Evolutionary conservation across 2,329 filamentous ascomycete genomes (phyloP).

Genomic region (Kalmusia sp.): DNA sequence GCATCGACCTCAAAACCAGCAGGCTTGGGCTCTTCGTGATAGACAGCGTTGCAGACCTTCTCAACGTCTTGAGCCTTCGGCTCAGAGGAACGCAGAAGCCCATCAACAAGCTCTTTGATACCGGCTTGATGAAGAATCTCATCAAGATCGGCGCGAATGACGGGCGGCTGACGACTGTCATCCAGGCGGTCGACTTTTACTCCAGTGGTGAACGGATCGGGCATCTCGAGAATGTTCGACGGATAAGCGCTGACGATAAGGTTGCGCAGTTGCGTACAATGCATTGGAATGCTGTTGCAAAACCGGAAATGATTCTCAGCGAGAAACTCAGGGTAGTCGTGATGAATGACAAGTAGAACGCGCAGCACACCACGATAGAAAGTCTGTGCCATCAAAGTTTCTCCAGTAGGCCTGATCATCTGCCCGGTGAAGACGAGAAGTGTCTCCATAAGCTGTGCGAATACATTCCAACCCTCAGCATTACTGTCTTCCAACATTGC

Average conservation of each 20-base stretch:
- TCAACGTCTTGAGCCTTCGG: conserved; percentile 76
- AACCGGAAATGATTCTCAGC: conserved; percentile 85
- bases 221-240: conserved; percentile 72
- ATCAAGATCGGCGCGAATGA: conserved; percentile 68
- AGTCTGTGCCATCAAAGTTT: conserved; percentile 75
- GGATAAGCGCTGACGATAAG: conserved; percentile 84
- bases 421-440: conserved; percentile 78
- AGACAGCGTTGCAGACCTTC: conserved; percentile 77
- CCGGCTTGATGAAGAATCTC: conserved; percentile 57
- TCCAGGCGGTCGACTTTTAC: conserved; percentile 79
- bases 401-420: conserved; percentile 75
- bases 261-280: conserved; percentile 88
- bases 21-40: conserved; percentile 63
- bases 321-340: conserved; percentile 94
- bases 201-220: conserved; percentile 74
- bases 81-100: conserved; percentile 58
- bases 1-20: conserved; percentile 72
- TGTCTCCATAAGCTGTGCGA: conserved; percentile 75
- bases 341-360: conserved; percentile 83
- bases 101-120: conserved; percentile 62
- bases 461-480: conserved; percentile 74
- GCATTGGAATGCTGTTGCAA: conserved; percentile 79
- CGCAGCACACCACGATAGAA: conserved; percentile 86
- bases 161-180: conserved; percentile 73
- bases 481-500: conserved; percentile 71